Base-by-base conservation (phyloP, 2,329 filamentous ascomycete species). In the Aspergillus fischeri region DNA sequence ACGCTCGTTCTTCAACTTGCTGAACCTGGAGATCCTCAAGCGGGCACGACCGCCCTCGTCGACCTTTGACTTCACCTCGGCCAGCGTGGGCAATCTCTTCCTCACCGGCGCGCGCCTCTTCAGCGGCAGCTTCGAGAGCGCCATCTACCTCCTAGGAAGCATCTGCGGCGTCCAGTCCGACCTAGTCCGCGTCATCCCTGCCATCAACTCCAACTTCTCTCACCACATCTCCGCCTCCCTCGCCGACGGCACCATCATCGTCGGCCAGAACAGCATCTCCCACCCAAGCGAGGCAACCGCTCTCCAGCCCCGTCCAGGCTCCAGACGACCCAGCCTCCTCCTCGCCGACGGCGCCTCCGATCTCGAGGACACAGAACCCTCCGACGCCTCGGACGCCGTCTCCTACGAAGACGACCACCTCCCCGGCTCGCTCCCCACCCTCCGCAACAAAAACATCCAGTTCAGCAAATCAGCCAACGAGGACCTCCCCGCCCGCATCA, bases 201-300 rank as follows among this genome's bases (percentile, higher is more conserved):
- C 90, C 3, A 90, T 97, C 65, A 96, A 96, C 78, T 92, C 89
- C 61, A 97, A 96, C 73, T 97, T 97, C 77, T 91, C 91, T 0
- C 90, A 96, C 67, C 93, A 97, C 74, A 97, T 97, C 64, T 91
- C 89, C 5, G 93, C 92, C 1, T 88, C 89, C 0, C 81, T 97
- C 0, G 78, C 80, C 20, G 85, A 96, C 70, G 91, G 90, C 7
- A 86, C 84, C 0, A 78, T 88, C 27, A 95, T 97, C 65, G 89
- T 90, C 0, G 93, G 93, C 0, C 94, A 97, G 71, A 97, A 97
- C 72, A 89, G 90, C 69, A 96, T 96, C 65, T 92, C 88, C 0
- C 92, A 96, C 67, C 92, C 92, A 0, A 87, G 86, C 47, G 85
- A 82, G 42, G 86, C 86, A 0, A 89, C 86, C 0, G 78, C 81